Percentiles rank a stretch among this genome's conserved stretches.
phyloP scores from a whole-genome alignment of 2,329 filamentous ascomycete species.

The Cladophialophora carrionii region DNA sequence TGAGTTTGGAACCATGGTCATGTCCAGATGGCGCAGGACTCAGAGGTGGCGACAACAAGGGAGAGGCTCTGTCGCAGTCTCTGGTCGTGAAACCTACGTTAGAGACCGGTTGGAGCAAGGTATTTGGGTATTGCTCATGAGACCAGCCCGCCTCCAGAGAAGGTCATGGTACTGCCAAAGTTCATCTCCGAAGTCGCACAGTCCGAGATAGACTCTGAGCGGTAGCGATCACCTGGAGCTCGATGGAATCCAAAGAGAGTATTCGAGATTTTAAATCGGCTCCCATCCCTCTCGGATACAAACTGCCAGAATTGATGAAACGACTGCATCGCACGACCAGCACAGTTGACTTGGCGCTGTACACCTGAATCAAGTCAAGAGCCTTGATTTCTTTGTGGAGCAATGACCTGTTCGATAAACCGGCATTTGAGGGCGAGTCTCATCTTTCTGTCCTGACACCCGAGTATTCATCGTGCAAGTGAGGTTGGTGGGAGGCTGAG shows the following conservation, averaged over 20 bases:
- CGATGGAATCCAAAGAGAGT: constrained; percentile 19
- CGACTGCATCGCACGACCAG: background rate
- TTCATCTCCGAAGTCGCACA: background rate
- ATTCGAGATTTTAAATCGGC: constrained; percentile 31
- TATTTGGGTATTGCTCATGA: background rate
- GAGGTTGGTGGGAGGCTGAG: background rate
- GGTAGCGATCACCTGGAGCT: constrained; percentile 11
- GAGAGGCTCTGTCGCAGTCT: background rate
- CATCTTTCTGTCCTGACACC: background rate
- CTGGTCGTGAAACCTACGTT: constrained; percentile 1
- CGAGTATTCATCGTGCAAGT: background rate
- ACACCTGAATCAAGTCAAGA: constrained; percentile 7
- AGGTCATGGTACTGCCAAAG: background rate
- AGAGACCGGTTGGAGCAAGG: background rate
- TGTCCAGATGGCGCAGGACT: background rate
- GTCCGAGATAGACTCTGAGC: constrained; percentile 1
- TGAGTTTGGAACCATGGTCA: background rate
- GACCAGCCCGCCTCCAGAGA: background rate
- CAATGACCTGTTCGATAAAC: constrained; percentile 16
- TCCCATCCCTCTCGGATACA: background rate
- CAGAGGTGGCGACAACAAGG: background rate
- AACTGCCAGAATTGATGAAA: constrained; percentile 4
- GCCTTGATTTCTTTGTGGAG: constrained; percentile 28
- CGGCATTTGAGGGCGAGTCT: background rate
- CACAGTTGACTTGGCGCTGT: constrained; percentile 15